phyloP scores from a whole-genome alignment of 192 early-diverging fungal species.

The Entomortierella lignicola region DNA sequence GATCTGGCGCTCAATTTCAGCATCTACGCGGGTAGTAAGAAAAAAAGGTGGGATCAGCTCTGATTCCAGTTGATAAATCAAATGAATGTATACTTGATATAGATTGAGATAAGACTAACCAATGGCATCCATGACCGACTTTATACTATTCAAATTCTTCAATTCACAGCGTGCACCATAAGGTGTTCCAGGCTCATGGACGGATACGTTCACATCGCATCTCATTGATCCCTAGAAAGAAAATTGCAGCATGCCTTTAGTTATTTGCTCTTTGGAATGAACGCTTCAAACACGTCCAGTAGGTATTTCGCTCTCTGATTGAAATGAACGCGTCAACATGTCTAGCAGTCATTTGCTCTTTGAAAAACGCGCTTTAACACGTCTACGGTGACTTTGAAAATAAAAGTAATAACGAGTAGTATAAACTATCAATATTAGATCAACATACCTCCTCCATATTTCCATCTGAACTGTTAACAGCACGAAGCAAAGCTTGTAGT shows the following conservation, averaged over 20 bases:
- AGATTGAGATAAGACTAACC: conserved; percentile 41
- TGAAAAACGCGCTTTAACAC: too few relatives aligned
- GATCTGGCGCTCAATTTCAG: conserved; percentile 86
- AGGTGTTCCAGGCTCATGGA: conserved; percentile 63
- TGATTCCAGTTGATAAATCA: too few relatives aligned
- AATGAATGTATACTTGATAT: too few relatives aligned
- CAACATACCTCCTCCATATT: conserved; percentile 85
- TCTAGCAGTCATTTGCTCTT: too few relatives aligned
- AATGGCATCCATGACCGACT: conserved; percentile 73
- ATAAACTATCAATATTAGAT: too few relatives aligned
- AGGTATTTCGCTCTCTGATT: too few relatives aligned
- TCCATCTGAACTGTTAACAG: conserved; percentile 75
- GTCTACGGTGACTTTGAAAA: too few relatives aligned
- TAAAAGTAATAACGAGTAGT: too few relatives aligned
- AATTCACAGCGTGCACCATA: conserved; percentile 80
- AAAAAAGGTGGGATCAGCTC: neutral
- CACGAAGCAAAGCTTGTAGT: conserved; percentile 77
- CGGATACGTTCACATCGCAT: conserved; percentile 95
- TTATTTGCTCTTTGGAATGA: too few relatives aligned
- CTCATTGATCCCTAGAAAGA: conserved; percentile 78
- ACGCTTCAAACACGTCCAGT: too few relatives aligned
- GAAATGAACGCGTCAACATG: too few relatives aligned
- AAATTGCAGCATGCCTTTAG: too few relatives aligned
- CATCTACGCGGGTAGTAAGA: conserved; percentile 59
- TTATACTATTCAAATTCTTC: conserved; percentile 85